Base-by-base conservation (phyloP, 805 yeast genomes). In the Pichia deserticola region DNA sequence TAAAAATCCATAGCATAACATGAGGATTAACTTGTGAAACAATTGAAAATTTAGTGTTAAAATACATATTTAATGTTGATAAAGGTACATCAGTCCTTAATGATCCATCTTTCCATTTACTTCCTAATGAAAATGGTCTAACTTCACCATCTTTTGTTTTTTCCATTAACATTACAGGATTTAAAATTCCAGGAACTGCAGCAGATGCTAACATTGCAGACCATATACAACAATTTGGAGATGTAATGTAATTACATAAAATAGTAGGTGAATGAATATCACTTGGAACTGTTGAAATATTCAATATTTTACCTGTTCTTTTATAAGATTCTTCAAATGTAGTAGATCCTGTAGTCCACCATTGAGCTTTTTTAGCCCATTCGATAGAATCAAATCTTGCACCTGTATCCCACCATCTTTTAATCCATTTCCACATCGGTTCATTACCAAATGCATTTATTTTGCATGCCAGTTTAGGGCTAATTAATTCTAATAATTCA, bases 21-120 rank as follows among this genome's bases (percentile, higher is more conserved):
- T 86, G 95, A 1, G 95, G 93, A 62, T 86, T 86, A 7, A 86
- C 92, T 67, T 86, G 95, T 20, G 89, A 81, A 20, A 86, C 93
- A 39, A 86, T 73, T 7, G 88, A 75, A 62, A 84, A 86, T 60
- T 80, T 85, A 36, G 82, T 89, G 57, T 86, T 85, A 64, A 81
- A 86, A 65, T 82, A 83, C 8, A 84, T 78, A 66, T 85, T 85
- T 53, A 86, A 70, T 0, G 88, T 81, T 48, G 81, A 84, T 10
- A 85, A 72, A 5, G 95, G 95, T 8, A 86, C 79, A 62, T 86
- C 95, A 0, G 95, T 86, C 50, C 92, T 69, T 52, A 86, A 65
- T 12, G 88, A 81, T 0, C 95, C 93, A 65, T 86, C 95, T 56
- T 82, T 75, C 86, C 89, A 86, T 58, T 80, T 82, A 56, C 74